Evolutionary conservation across 2,329 filamentous ascomycete genomes (phyloP), one percentile per base, ranked within the genome.

Genomic region (Basipetospora sp.): DNA sequence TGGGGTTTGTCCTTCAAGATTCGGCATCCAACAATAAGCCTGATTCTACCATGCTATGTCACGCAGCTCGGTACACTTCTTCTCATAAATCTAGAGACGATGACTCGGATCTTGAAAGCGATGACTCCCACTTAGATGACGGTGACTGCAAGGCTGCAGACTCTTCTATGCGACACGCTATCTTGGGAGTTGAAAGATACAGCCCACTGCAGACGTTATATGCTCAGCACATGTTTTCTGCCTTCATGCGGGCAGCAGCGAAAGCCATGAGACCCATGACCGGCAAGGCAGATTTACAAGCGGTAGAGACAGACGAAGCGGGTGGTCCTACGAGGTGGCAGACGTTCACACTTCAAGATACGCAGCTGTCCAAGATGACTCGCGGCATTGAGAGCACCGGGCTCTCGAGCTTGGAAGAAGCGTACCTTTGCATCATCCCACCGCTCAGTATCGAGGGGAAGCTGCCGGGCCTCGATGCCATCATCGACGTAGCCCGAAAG

Each of bases 161-260:
- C 22, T 6, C 22, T 11, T 6, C 22, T 25, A 11, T 6, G 11
- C 6, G 11, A 6, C 22, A 6, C 11, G 52, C 51, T 15, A 6
- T 14, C 15, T 29, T 39, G 14, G 15, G 22, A 32, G 16, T 40
- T 22, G 17, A 38, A 22, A 8, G 11, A 13, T 26, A 29, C 11
- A 25, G n/a, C 31, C 22, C 22, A 11, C 11, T 25, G 22, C 6
- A 25, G 22, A 25, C 22, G 22, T 25, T 25, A 11, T 25, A 25
- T 11, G 22, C 22, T 11, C 22, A 25, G 22, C 22, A 31, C 16
- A 31, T 31, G 29, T 31, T 31, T 16, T 31, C 29, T 15, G 14
- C 16, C 29, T 31, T 31, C 29, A 31, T 31, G 29, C 6, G 29
- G 5, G 29, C 29, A 14, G 29, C 29, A 8, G 6, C 29, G 9